Percentiles rank a stretch among this genome's conserved stretches.
Evolutionary conservation across 805 yeast genomes (phyloP).

Genomic region (Wickerhamomyces chambardii): DNA sequence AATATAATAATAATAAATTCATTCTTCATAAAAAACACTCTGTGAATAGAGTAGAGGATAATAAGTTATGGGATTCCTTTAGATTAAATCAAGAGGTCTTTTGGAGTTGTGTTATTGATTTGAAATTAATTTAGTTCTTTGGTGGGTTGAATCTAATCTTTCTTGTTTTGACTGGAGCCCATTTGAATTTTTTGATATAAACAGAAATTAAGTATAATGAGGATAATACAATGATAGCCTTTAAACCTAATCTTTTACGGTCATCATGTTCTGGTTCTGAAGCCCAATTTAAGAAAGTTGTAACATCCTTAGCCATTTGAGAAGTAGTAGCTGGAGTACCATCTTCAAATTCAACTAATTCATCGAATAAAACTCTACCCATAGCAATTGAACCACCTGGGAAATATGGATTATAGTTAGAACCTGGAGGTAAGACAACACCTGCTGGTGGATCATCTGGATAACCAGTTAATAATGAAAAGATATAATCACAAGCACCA

Average conservation of each 20-base stretch:
- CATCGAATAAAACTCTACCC: constrained; percentile 98
- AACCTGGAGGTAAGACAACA: constrained; percentile 83
- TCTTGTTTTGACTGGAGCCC: constrained; percentile 95
- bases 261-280: constrained; percentile 98
- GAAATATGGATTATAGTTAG: constrained; percentile 99
- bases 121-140: constrained; percentile 38
- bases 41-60: not conserved
- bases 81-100: not conserved
- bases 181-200: constrained; percentile 96
- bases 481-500: constrained; percentile 94
- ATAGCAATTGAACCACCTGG: constrained; percentile 99
- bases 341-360: constrained; percentile 95
- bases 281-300: constrained; percentile 96
- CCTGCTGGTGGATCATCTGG: constrained; percentile 99
- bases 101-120: too few species aligned
- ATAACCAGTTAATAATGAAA: constrained; percentile 92
- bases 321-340: constrained; percentile 98
- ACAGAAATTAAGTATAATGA: constrained; percentile 74
- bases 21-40: not conserved
- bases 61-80: too few species aligned
- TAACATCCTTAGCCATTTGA: constrained; percentile 99
- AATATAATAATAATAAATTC: not conserved
- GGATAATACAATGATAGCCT: constrained; percentile 76
- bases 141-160: constrained; percentile 92
- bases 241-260: constrained; percentile 93